These are phyloP conservation scores for Cercospora canescens DNA, from an alignment of 2,329 filamentous ascomycete species.

Conservation along the genomic window DNA sequence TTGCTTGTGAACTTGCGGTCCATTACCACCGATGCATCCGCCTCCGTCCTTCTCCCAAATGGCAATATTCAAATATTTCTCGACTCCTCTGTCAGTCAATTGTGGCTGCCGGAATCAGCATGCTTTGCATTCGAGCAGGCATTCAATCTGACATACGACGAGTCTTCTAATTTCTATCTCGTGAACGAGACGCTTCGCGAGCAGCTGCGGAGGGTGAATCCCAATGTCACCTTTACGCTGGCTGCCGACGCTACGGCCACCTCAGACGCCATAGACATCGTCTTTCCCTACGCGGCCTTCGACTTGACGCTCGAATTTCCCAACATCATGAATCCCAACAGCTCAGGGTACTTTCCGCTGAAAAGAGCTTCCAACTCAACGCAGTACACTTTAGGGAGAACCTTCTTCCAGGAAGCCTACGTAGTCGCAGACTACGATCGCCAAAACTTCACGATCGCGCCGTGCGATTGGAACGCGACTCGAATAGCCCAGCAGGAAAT, in stretches of 20 bases:
- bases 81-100: slow-evolving; percentile 64
- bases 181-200: slow-evolving; percentile 36
- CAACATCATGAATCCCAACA: slow-evolving; percentile 30
- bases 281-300: slow-evolving; percentile 39
- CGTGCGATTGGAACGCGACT: slow-evolving; percentile 34
- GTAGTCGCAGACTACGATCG: slow-evolving; percentile 40
- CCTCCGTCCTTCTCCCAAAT: slow-evolving; percentile 30
- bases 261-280: slow-evolving; percentile 34
- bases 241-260: slow-evolving; percentile 25
- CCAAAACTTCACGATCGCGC: slow-evolving; percentile 39
- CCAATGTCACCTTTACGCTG: slow-evolving; percentile 38
- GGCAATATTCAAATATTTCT: slow-evolving; percentile 50
- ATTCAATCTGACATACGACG: slow-evolving; percentile 38
- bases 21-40: slow-evolving; percentile 30
- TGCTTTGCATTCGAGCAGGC: slow-evolving; percentile 39
- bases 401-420: slow-evolving; percentile 43
- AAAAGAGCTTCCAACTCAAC: slow-evolving; percentile 35
- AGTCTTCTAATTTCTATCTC: slow-evolving; percentile 33
- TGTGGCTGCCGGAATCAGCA: slow-evolving; percentile 59
- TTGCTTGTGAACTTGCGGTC: slow-evolving; percentile 35
- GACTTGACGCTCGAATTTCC: slow-evolving; percentile 35
- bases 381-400: slow-evolving; percentile 39
- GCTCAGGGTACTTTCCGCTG: slow-evolving; percentile 38
- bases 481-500: slow-evolving; percentile 28
- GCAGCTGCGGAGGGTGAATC: slow-evolving; percentile 27